Base-by-base conservation (phyloP, 345 rosid genomes). In the Arabidopsis arenosa region DNA sequence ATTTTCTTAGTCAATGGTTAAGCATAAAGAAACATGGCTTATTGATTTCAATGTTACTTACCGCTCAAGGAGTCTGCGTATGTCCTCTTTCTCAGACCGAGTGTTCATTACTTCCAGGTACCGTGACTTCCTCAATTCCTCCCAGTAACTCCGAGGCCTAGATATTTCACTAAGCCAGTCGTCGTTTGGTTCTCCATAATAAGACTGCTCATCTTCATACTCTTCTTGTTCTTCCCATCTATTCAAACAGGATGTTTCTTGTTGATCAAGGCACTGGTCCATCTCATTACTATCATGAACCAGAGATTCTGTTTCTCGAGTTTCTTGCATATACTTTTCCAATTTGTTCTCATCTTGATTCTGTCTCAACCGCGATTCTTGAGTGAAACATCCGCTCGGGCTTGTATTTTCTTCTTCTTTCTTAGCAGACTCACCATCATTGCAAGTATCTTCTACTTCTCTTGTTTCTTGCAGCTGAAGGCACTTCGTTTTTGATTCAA, bases 91-190 rank as follows among this genome's bases (percentile, higher is more conserved):
- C 15, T 77, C 87, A 7, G 93, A 74, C 69, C 56, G 78, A 79
- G 76, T 61, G 69, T 52, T 84, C 63, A 89, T 83, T 73, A 88
- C 85, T 71, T 95, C 89, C 32, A 80, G 54, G 72, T 95, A 95
- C 88, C 99, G 81, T 2, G 83, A 81, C 68, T 83, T 81, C 79
- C 97, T 84, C 7, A 72, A 82, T 37, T 80, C 84, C 75, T 95
- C 99, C 99, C 99, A 95, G 58, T 86, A 87, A 77, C 96, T 89
- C 43, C 88, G 78, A 0, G 99, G 99, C 15, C 97, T 85, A 65
- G 91, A 78, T 74, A 95, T 89, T 45, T 86, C 91, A 9, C 61
- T 75, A 58, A 86, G 80, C 97, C 97, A 92, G 59, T 92, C 91
- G 66, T 85, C 73, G 36, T 68, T 80, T 13, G 66, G 36, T 52